Evolutionary conservation across 441 rosid species (phyloP).

Genomic region (Geranium incanum): DNA sequence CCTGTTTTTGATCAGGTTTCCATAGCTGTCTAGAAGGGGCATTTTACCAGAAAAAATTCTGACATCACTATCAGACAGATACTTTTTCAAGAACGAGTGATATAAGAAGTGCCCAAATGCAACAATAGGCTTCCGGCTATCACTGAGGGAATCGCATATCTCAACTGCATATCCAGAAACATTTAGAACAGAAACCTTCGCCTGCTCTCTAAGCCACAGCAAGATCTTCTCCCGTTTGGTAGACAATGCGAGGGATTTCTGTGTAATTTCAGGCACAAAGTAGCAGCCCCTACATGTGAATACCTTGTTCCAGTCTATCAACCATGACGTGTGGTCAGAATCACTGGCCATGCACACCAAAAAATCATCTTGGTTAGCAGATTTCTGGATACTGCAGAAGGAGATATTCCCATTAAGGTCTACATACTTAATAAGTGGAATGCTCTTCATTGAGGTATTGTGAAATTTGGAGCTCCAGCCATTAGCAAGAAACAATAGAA

Average conservation of each 20-base stretch:
- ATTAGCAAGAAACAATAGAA: constrained; percentile 42
- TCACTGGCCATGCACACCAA: constrained; percentile 23
- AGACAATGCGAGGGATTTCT: constrained; percentile 23
- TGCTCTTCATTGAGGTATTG: constrained; percentile 22
- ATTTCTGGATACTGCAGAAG: constrained; percentile 28
- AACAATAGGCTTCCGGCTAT: constrained; percentile 35
- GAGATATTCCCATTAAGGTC: constrained; percentile 29
- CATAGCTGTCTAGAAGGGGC: constrained; percentile 54
- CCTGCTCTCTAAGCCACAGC: constrained; percentile 39
- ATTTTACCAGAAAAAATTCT: constrained; percentile 26
- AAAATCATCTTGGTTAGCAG: neutral
- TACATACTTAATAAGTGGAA: constrained; percentile 48
- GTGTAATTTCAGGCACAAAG: constrained; percentile 40
- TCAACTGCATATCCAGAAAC: constrained; percentile 27
- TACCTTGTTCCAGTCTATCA: constrained; percentile 46
- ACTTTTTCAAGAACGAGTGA: constrained; percentile 23
- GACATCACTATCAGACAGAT: constrained; percentile 26
- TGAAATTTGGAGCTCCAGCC: constrained; percentile 39
- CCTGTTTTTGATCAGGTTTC: constrained; percentile 23
- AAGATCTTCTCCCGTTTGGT: constrained; percentile 17
- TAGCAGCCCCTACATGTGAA: constrained; percentile 28
- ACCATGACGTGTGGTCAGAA: constrained; percentile 26
- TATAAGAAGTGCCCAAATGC: constrained; percentile 46
- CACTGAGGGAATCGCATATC: constrained; percentile 19
- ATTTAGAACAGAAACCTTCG: constrained; percentile 14